These are phyloP conservation scores for Scedosporium aurantiacum DNA, from an alignment of 2,329 filamentous ascomycete species.

Conservation along the genomic window DNA sequence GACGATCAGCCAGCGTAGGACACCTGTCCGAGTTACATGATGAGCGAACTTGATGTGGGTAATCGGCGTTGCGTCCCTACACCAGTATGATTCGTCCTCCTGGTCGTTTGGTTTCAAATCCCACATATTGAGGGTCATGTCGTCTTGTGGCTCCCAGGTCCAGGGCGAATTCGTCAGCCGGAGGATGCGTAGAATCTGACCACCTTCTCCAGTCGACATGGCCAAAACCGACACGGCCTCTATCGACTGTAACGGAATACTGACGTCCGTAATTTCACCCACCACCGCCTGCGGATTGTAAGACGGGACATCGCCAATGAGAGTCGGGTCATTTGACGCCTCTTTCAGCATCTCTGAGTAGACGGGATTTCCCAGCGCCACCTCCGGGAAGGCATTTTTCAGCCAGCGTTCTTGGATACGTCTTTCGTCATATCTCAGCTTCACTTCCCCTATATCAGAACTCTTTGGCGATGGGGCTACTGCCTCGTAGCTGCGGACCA, in stretches of 20 bases:
- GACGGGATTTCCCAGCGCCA: conserved; percentile 26
- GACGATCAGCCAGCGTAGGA: conserved; percentile 40
- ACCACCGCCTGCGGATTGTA: conserved; percentile 15
- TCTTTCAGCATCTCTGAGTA: conserved; percentile 23
- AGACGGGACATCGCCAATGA: conserved; percentile 1
- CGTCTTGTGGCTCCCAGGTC: conserved; percentile 39
- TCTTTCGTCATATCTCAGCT: conserved; percentile 14
- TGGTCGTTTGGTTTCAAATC: conserved; percentile 27
- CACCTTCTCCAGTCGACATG: conserved; percentile 43
- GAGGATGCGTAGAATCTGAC: conserved; percentile 46
- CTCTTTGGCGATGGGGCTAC: not conserved
- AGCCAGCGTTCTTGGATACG: conserved; percentile 37
- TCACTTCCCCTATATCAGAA: not conserved
- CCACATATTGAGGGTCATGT: conserved; percentile 34
- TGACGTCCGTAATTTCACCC: conserved; percentile 39
- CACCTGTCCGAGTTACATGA: conserved; percentile 23
- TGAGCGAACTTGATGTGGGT: conserved; percentile 38
- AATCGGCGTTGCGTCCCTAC: conserved; percentile 37
- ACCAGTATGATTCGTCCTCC: conserved; percentile 43
- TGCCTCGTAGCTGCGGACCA: conserved; percentile 1
- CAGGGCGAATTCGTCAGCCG: conserved; percentile 38
- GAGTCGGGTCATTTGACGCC: conserved; percentile 14
- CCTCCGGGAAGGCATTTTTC: conserved; percentile 37
- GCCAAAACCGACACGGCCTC: conserved; percentile 27
- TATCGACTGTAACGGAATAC: conserved; percentile 14